These are phyloP conservation scores for Tolypocladium ovalisporum DNA, from an alignment of 2,329 filamentous ascomycete species.

Conservation along the genomic window DNA sequence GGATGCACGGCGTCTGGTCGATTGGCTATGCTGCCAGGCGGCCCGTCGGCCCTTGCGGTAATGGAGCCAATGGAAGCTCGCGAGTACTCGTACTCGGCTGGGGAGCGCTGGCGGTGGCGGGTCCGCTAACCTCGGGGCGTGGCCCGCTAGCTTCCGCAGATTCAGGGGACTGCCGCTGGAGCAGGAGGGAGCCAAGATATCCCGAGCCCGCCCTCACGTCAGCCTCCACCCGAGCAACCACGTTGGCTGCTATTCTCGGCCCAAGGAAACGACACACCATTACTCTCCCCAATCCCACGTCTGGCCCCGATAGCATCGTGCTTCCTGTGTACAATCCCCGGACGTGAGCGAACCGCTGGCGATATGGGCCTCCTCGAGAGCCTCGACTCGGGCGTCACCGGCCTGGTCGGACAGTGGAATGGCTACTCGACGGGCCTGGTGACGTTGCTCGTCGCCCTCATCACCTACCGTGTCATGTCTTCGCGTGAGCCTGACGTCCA, in stretches of 20 bases:
- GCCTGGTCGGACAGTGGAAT: slow-evolving; percentile 71
- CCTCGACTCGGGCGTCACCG: slow-evolving; percentile 61
- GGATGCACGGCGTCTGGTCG: not conserved
- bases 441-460: slow-evolving; percentile 52
- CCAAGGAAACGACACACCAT: not conserved
- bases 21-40: not conserved
- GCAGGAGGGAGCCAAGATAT: not conserved
- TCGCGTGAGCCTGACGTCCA: slow-evolving; percentile 80
- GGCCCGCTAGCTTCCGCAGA: not conserved
- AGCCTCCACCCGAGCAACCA: not conserved
- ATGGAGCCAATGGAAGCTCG: not conserved
- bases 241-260: not conserved
- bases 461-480: slow-evolving; percentile 61
- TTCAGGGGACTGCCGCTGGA: not conserved
- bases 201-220: not conserved
- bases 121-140: not conserved
- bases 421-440: slow-evolving; percentile 62
- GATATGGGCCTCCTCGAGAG: slow-evolving; percentile 39
- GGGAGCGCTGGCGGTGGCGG: not conserved
- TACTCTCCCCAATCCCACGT: not conserved
- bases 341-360: not conserved
- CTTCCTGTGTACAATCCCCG: not conserved
- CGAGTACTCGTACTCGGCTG: too few species aligned
- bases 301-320: not conserved
- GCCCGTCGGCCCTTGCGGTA: too few species aligned